Base-by-base conservation (phyloP, 1,139 yeast genomes). In the Pichia sp. region DNA sequence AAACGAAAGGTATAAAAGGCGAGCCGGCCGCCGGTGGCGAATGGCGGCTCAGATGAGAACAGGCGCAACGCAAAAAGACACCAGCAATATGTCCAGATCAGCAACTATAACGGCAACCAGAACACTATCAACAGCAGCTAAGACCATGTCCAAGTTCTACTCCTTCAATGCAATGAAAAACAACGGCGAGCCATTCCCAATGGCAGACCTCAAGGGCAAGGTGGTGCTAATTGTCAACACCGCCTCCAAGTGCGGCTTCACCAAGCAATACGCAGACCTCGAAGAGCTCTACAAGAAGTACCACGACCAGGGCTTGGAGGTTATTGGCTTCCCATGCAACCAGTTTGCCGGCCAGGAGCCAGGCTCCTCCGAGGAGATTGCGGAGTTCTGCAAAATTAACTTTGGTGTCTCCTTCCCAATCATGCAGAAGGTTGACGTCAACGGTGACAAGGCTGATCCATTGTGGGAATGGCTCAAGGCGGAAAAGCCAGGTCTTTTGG, bases 331-430 rank as follows among this genome's bases (percentile, higher is more conserved):
- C 77, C 98, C 98, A 49, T 78, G 87, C 59, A 79, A 80, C 59
- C 97, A 91, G 62, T 91, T 91, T 52, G 91, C 85, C 30, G 72
- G 71, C 47, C 96, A 91, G 62, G 97, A 91, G 57, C 96, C 96
- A 9, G 80, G 80, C 9, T 57, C 74, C 8, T 78, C 75, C 33
- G 72, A 67, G 35, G 77, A 81, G 50, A 81, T 87, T 42, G 74
- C 72, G 22, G 54, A 63, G 32, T 77, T 77, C 58, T 82, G 93
- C 52, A 69, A 74, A 39, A 49, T 68, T 40, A 75, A 75, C 56
- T 91, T 74, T 55, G 87, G 88, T 26, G 96, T 88, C 32, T 67
- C 84, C 21, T 91, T 91, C 78, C 96, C 96, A 29, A 72, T 91
- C 31, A 66, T 91, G 73, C 69, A 75, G 58, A 91, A 88, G 68